Conservation (phyloP, 306 rosid genomes). For the Luffa aegyptiaca region DNA sequence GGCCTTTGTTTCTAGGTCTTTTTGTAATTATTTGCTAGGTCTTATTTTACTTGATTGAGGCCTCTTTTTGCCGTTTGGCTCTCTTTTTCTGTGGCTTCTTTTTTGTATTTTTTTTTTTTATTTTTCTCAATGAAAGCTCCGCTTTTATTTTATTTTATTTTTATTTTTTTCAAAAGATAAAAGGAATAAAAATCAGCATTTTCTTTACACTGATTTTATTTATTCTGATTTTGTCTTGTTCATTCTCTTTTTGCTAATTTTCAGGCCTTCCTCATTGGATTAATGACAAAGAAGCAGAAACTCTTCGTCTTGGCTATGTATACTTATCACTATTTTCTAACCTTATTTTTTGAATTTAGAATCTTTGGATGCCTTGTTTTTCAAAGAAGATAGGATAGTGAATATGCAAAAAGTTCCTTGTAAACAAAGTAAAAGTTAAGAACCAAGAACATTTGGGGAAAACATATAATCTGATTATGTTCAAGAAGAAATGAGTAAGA, state of each 20-base stretch:
- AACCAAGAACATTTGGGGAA: background rate
- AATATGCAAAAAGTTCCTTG: background rate
- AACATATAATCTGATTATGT: background rate
- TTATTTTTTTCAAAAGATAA: no score
- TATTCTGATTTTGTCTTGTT: background rate
- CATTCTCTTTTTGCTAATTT: slow-evolving; percentile 13
- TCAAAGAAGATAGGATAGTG: background rate
- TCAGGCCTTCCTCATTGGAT: slow-evolving; percentile 59
- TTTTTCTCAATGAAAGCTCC: no score
- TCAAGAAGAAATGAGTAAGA: background rate
- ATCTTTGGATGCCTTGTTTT: background rate
- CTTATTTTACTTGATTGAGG: no score
- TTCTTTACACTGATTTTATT: background rate
- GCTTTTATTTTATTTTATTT: no score
- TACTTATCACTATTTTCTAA: background rate
- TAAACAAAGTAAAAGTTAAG: background rate
- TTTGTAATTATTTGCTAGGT: no score
- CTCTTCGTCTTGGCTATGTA: slow-evolving; percentile 76
- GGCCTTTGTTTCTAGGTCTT: no score
- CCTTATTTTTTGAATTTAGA: background rate
- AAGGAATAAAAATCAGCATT: background rate
- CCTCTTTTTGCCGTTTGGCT: no score
- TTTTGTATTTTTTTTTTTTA: no score
- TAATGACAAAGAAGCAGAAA: slow-evolving; percentile 65
- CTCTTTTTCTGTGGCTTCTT: no score